These are phyloP conservation scores for Penicillium sp. DNA, from an alignment of 2,329 filamentous ascomycete genomes.

Conservation along the genomic window DNA sequence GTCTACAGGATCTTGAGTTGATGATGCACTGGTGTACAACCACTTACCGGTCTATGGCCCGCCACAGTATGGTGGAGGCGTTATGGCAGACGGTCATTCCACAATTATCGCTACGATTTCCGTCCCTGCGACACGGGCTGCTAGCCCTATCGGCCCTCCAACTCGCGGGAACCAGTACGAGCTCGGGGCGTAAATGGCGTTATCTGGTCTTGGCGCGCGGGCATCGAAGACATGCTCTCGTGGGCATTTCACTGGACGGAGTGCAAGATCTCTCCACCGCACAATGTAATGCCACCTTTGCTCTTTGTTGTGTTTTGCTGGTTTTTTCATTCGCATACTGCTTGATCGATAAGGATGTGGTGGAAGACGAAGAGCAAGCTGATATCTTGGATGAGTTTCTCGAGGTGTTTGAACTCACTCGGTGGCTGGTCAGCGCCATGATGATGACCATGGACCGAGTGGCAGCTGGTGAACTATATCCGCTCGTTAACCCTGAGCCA, in stretches of 20 bases:
- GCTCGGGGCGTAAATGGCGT: constrained; percentile 13
- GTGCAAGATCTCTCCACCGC: constrained; percentile 20
- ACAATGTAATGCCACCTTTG: constrained; percentile 37
- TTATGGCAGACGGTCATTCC: constrained; percentile 34
- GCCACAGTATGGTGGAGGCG: constrained; percentile 19
- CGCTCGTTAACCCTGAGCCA: constrained; percentile 24
- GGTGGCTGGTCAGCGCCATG: constrained; percentile 30
- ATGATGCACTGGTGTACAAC: constrained; percentile 36
- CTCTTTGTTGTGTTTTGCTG: constrained; percentile 32
- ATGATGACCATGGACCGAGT: constrained; percentile 23
- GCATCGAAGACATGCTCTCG: constrained; percentile 26
- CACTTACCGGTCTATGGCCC: constrained; percentile 32
- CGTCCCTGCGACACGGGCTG: constrained; percentile 34
- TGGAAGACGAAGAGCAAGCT: constrained; percentile 4
- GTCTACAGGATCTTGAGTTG: constrained; percentile 32
- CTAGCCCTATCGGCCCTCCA: constrained; percentile 35
- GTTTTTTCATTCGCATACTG: constrained; percentile 35
- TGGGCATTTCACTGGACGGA: constrained; percentile 20
- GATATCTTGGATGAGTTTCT: constrained; percentile 30
- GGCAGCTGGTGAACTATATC: constrained; percentile 22
- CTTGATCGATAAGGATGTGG: constrained; percentile 14
- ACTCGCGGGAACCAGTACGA: constrained; percentile 20
- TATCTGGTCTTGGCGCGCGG: constrained; percentile 29
- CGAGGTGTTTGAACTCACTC: constrained; percentile 28
- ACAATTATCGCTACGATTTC: constrained; percentile 27